Conservation (phyloP, 768 basidiomycete species). For the Lenzites betulinus region DNA sequence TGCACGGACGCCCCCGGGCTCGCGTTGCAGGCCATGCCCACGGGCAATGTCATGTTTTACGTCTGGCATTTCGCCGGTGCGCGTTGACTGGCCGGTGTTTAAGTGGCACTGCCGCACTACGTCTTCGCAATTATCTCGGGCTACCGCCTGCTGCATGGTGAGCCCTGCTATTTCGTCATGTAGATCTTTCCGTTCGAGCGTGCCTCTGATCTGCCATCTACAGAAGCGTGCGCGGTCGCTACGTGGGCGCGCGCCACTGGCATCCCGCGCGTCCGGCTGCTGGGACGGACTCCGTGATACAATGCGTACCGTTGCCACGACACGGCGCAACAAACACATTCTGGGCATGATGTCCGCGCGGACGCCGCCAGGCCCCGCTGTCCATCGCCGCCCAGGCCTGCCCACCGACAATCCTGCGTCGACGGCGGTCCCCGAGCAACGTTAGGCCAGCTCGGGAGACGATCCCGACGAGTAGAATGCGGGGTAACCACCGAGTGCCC, state of each 20-base stretch:
- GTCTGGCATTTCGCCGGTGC: background rate
- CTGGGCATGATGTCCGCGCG: background rate
- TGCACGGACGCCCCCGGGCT: background rate
- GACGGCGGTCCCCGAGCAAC: background rate
- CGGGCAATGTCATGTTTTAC: slow-evolving; percentile 4
- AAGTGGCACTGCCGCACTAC: slow-evolving; percentile 10
- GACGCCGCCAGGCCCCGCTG: background rate
- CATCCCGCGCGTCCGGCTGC: background rate
- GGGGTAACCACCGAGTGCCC: background rate
- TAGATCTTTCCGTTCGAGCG: background rate
- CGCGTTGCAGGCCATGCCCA: background rate
- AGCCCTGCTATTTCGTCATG: background rate
- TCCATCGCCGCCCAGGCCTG: too few relatives aligned
- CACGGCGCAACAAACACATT: background rate
- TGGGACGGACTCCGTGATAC: background rate
- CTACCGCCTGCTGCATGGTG: background rate
- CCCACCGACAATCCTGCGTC: slow-evolving; percentile 13
- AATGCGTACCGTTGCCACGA: slow-evolving; percentile 5
- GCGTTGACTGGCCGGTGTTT: background rate
- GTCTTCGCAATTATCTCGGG: background rate
- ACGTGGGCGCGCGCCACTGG: background rate
- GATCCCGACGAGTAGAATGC: slow-evolving; percentile 4
- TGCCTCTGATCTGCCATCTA: background rate
- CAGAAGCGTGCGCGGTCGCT: background rate
- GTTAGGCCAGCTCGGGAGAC: background rate